These are phyloP conservation scores for Cercophora samala DNA, from an alignment of 495 filamentous ascomycete genomes.

Conservation along the genomic window DNA sequence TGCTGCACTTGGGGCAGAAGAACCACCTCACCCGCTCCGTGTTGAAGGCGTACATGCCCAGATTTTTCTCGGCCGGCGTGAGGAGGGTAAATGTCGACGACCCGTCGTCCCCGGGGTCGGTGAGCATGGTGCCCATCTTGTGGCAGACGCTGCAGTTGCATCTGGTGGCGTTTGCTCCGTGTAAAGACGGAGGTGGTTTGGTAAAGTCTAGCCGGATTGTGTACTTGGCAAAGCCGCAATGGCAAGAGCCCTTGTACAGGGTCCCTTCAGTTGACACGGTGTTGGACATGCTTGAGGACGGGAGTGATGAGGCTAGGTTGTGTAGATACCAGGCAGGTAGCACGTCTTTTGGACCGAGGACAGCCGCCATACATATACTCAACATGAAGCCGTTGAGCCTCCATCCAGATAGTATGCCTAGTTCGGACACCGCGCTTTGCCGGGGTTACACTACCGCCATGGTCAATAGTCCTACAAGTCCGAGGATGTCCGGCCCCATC, in stretches of 20 bases:
- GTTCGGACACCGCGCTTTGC: background rate
- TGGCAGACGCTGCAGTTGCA: constrained; percentile 29
- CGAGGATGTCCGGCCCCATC: background rate
- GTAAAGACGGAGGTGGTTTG: background rate
- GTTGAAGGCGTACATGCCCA: constrained; percentile 8
- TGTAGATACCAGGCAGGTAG: background rate
- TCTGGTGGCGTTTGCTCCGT: constrained; percentile 11
- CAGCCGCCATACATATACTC: background rate
- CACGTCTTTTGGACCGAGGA: too few relatives aligned
- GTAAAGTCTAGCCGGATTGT: background rate
- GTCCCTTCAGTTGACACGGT: background rate
- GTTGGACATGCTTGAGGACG: background rate
- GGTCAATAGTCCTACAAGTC: background rate
- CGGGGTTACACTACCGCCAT: background rate
- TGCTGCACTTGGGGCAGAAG: constrained; percentile 11
- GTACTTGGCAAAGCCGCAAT: constrained; percentile 28
- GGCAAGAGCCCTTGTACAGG: constrained; percentile 14
- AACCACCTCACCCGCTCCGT: background rate
- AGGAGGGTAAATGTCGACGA: constrained; percentile 25
- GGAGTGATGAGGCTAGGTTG: background rate
- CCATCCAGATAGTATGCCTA: background rate
- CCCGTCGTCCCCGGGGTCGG: constrained; percentile 20
- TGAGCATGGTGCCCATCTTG: constrained; percentile 27
- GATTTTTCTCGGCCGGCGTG: background rate
- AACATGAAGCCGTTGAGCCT: background rate